Conservation (phyloP, 352 stramenopile species). For the Thalassiosira livingstoniorum region DNA sequence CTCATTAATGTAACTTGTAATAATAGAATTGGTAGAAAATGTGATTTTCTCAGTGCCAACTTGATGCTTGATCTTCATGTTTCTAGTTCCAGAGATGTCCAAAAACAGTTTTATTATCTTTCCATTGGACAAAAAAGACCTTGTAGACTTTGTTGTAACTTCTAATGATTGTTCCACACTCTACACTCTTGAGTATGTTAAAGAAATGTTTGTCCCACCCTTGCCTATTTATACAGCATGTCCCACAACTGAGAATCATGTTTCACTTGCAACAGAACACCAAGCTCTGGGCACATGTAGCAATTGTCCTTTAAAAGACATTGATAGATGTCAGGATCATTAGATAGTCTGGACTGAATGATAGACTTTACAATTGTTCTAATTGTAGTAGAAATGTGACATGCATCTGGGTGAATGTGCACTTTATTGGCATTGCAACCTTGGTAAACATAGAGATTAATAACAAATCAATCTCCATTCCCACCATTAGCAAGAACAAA, state of each 20-base stretch:
- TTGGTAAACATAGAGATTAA: conserved; percentile 32
- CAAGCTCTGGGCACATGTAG: conserved; percentile 16
- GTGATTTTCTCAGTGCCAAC: neutral
- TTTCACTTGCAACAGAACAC: conserved; percentile 9
- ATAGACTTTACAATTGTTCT: neutral
- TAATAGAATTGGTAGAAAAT: neutral
- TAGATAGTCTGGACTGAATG: neutral
- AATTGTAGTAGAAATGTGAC: neutral
- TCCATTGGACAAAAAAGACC: neutral
- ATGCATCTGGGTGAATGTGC: neutral
- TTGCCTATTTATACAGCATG: too few relatives aligned
- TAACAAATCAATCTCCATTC: conserved; percentile 11
- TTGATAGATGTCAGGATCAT: neutral
- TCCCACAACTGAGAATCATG: neutral
- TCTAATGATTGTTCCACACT: neutral
- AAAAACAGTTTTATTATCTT: conserved; percentile 3
- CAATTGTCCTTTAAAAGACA: conserved; percentile 16
- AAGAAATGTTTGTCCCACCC: neutral
- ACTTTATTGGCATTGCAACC: conserved; percentile 9
- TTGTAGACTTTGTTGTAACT: neutral
- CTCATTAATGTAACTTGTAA: neutral
- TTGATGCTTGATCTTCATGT: neutral
- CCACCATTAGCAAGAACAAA: neutral
- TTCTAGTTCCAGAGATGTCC: neutral
- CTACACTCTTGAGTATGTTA: neutral